A percentile compares a stretch with the other conserved stretches of the same genome.
These are phyloP conservation scores for Nemania serpens DNA, from an alignment of 2,329 filamentous ascomycete genomes.

Conservation along the genomic window DNA sequence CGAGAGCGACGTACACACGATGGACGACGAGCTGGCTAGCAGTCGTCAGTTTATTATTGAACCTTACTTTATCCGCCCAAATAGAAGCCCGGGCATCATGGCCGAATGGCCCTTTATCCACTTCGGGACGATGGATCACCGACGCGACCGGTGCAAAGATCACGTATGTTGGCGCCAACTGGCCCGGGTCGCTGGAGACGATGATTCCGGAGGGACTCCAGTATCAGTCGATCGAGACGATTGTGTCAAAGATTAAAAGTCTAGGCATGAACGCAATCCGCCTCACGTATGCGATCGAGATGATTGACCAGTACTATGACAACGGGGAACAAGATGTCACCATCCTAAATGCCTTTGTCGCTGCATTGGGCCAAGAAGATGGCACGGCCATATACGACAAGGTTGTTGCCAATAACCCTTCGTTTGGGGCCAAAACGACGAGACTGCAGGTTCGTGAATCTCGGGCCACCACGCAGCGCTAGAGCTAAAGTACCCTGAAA, in stretches of 20 bases:
- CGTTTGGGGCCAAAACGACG: constrained; percentile 58
- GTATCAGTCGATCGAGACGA: constrained; percentile 60
- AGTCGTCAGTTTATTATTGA: not conserved
- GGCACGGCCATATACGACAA: constrained; percentile 54
- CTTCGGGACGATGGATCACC: constrained; percentile 49
- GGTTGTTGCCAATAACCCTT: constrained; percentile 61
- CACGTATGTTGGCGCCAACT: constrained; percentile 62
- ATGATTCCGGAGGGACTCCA: constrained; percentile 70
- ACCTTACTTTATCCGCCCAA: not conserved
- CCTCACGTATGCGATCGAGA: constrained; percentile 66
- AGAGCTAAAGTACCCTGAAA: constrained; percentile 4
- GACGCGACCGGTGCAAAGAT: constrained; percentile 50
- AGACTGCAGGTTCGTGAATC: constrained; percentile 50
- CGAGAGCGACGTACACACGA: not conserved
- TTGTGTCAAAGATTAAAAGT: constrained; percentile 61
- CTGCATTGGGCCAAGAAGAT: constrained; percentile 54
- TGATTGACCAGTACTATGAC: constrained; percentile 63
- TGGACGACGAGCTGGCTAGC: constrained; percentile 18
- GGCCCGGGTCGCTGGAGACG: constrained; percentile 63
- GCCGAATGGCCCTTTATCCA: constrained; percentile 51
- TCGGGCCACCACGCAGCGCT: not conserved
- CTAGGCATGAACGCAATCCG: constrained; percentile 68
- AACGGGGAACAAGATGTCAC: constrained; percentile 53
- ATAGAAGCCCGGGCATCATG: constrained; percentile 34
- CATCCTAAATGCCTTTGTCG: constrained; percentile 50